A percentile compares a stretch with the other conserved stretches of the same genome.
Evolutionary conservation across 805 yeast genomes (phyloP).

Genomic region (Metschnikowia dekortorum): DNA sequence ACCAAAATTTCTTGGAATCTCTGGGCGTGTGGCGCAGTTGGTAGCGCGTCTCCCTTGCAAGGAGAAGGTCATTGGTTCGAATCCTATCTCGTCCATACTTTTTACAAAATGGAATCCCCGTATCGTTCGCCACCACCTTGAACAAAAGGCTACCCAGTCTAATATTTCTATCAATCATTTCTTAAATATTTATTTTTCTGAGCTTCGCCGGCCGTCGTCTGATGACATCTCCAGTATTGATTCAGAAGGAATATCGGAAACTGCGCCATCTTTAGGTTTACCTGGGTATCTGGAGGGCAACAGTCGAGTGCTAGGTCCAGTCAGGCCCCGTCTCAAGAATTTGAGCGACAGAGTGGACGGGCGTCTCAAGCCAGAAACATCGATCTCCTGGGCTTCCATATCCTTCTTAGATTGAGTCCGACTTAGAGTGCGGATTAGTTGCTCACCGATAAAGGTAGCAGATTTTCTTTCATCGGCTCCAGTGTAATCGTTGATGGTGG

Average conservation of each 20-base stretch:
- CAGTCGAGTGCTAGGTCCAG: neutral
- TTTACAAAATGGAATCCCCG: slow-evolving; percentile 7
- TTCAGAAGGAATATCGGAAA: slow-evolving; percentile 7
- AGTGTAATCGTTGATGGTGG: neutral
- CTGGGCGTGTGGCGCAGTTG: slow-evolving; percentile 79
- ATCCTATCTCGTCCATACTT: slow-evolving; percentile 65
- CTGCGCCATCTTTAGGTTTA: neutral
- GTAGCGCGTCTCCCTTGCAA: slow-evolving; percentile 80
- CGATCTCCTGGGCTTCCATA: slow-evolving; percentile 8
- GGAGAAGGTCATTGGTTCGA: slow-evolving; percentile 76
- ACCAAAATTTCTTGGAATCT: too few species aligned
- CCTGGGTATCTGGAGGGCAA: neutral
- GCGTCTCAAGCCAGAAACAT: neutral
- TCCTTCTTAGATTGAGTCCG: slow-evolving; percentile 9
- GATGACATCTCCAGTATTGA: slow-evolving; percentile 5
- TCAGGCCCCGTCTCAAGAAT: neutral
- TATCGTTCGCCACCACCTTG: too few species aligned
- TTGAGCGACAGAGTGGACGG: slow-evolving; percentile 2
- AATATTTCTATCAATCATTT: neutral
- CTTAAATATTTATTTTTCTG: neutral
- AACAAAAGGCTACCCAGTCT: neutral
- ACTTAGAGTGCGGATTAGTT: slow-evolving; percentile 11
- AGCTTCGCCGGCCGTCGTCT: neutral
- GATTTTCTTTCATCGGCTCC: slow-evolving; percentile 2
- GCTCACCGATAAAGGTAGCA: slow-evolving; percentile 14